Percentiles rank a stretch among this genome's conserved stretches.
Evolutionary conservation across 768 basidiomycete genomes (phyloP).

Genomic region (Thelephora aurantiotincta): DNA sequence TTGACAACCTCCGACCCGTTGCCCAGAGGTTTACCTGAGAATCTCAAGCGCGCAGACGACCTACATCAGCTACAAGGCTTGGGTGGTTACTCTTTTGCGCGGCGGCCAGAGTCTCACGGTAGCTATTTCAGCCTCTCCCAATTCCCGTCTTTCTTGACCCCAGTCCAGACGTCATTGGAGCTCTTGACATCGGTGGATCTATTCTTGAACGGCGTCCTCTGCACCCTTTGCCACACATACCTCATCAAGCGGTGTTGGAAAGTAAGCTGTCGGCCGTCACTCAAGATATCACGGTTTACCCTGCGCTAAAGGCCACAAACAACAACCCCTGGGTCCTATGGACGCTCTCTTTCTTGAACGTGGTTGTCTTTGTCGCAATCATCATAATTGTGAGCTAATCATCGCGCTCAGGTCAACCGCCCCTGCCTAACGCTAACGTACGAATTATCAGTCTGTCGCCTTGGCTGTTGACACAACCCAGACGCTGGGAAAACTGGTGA

Average conservation of each 20-base stretch:
- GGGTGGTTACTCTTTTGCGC: slow-evolving; percentile 12
- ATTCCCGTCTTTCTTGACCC: background rate
- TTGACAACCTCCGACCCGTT: background rate
- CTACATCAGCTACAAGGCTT: slow-evolving; percentile 14
- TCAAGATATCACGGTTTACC: background rate
- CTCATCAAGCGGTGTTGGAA: slow-evolving; percentile 39
- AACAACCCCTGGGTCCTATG: slow-evolving; percentile 22
- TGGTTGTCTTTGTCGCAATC: slow-evolving; percentile 23
- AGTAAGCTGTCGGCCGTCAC: slow-evolving; percentile 15
- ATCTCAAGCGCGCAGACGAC: slow-evolving; percentile 13
- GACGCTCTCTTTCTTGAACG: slow-evolving; percentile 20
- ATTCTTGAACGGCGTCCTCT: slow-evolving; percentile 33
- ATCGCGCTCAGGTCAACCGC: background rate
- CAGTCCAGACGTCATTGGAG: slow-evolving; percentile 18
- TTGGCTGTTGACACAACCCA: slow-evolving; percentile 1
- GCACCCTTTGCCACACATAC: slow-evolving; percentile 31
- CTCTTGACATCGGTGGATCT: slow-evolving; percentile 28
- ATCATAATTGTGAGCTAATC: slow-evolving; percentile 21
- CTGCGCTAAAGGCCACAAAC: slow-evolving; percentile 23
- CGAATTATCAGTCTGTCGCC: slow-evolving; percentile 1
- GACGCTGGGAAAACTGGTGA: background rate
- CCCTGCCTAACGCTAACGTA: background rate
- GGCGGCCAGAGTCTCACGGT: slow-evolving; percentile 11
- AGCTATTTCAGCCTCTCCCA: background rate
- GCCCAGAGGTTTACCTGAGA: background rate